A percentile compares a stretch with the other conserved stretches of the same genome.
phyloP scores from a whole-genome alignment of 83 land plant species.

The Thuja plicata region DNA sequence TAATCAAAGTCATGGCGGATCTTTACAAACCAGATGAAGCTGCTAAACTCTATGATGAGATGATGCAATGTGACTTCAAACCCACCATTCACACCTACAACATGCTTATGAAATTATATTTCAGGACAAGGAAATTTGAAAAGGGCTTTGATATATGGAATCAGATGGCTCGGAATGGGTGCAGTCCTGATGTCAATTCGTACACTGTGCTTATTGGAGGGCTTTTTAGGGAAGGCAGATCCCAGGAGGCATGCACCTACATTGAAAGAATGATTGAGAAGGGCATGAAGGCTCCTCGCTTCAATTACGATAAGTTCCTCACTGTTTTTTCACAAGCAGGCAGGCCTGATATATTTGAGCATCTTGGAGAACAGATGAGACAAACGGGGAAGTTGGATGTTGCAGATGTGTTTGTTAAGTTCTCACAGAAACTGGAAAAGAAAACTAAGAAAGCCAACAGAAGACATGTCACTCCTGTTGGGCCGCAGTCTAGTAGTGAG shows the following conservation, averaged over 20 bases:
- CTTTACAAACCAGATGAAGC: slow-evolving; percentile 50
- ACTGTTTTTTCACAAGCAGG: slow-evolving; percentile 52
- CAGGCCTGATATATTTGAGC: slow-evolving; percentile 42
- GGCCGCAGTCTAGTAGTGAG: too few relatives aligned
- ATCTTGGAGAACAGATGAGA: slow-evolving; percentile 57
- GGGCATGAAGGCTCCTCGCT: slow-evolving; percentile 65
- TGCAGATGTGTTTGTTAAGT: slow-evolving; percentile 31
- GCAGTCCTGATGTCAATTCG: slow-evolving; percentile 71
- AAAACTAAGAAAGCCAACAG: slow-evolving; percentile 21
- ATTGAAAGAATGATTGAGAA: slow-evolving; percentile 61
- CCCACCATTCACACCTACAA: slow-evolving; percentile 66
- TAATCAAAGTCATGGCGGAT: slow-evolving; percentile 56
- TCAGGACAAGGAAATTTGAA: slow-evolving; percentile 32
- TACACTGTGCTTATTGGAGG: slow-evolving; percentile 55
- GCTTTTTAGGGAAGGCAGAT: slow-evolving; percentile 47
- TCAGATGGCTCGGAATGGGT: slow-evolving; percentile 47
- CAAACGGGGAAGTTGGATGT: slow-evolving; percentile 51
- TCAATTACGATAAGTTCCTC: slow-evolving; percentile 52
- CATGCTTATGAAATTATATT: slow-evolving; percentile 65
- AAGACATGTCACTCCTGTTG: too few relatives aligned
- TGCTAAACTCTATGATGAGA: slow-evolving; percentile 46
- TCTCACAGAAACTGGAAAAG: slow-evolving; percentile 47
- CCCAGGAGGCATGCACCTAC: slow-evolving; percentile 48
- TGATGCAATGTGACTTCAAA: slow-evolving; percentile 37
- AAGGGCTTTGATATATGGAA: slow-evolving; percentile 56